Conservation (phyloP, 176 grass and related monocot genomes). For the Puccinellia tenuiflora region DNA sequence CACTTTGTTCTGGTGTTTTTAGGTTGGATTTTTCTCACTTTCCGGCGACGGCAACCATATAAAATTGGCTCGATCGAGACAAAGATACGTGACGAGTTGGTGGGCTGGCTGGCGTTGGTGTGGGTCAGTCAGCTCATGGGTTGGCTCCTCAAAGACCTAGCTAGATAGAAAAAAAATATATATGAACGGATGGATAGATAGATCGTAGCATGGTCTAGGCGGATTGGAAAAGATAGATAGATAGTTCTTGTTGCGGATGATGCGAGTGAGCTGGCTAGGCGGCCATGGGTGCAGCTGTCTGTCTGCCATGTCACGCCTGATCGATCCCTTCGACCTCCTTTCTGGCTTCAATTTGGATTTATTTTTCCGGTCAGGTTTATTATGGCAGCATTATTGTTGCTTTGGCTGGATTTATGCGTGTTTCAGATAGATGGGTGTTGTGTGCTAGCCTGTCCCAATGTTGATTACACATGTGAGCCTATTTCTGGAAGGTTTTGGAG, state of each 20-base stretch:
- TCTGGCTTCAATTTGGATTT: neutral
- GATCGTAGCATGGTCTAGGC: neutral
- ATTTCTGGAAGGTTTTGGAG: constrained; percentile 7
- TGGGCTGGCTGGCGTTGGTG: neutral
- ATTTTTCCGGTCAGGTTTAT: neutral
- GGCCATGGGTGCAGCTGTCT: neutral
- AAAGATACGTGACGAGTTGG: neutral
- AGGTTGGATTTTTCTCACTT: neutral
- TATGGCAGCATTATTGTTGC: neutral
- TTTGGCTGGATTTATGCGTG: neutral
- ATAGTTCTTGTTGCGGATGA: neutral
- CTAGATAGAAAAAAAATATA: neutral
- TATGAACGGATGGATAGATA: neutral
- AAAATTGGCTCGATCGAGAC: neutral
- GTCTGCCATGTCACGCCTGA: neutral
- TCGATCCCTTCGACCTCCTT: neutral
- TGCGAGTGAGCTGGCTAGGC: constrained; percentile 1
- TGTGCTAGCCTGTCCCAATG: neutral
- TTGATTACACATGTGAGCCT: neutral
- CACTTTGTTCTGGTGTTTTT: neutral
- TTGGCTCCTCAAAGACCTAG: neutral
- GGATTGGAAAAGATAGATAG: neutral
- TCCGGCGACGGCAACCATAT: neutral
- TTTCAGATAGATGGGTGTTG: neutral
- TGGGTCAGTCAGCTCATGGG: constrained; percentile 24